Base-by-base conservation (phyloP, 441 rosid species). In the Daphne laureola region DNA sequence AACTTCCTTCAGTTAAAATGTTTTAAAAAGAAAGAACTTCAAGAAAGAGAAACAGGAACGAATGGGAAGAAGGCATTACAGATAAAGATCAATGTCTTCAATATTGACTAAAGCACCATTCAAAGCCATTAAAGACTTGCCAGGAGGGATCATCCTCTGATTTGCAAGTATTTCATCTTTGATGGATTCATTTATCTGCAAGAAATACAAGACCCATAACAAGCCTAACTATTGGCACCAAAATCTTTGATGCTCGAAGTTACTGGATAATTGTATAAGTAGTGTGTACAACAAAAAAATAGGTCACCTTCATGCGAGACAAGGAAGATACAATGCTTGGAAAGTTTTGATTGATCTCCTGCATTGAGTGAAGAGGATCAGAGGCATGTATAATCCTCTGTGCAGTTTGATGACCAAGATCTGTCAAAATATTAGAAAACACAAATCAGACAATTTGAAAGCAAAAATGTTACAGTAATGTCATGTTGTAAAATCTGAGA, bases 341-440 rank as follows among this genome's bases (percentile, higher is more conserved):
- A 75, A 94, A 94, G 70, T 94, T 94, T 74, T 90, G 98, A 76
- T 75, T 94, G 67, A 94, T 90, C 77, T 94, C 98, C 68, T 83
- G 95, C 98, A 94, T 94, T 55, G 95, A 80, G 65, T 88, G 99
- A 66, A 88, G 63, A 65, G 99, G 96, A 72, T 94, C 96, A 53
- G 95, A 86, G 60, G 97, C 94, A 54, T 83, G 98, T 58, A 90
- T 90, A 65, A 94, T 94, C 73, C 98, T 83, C 78, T 90, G 98
- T 17, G 96, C 96, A 43, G 99, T 94, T 76, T 94, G 99, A 82
- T 90, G 98, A 57, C 99, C 99, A 64, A 94, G 68, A 83, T 94
- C 99, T 94, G 92, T 70, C 41, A 18, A 51, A 68, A 52, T 43
- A 63, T 15, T 53, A 46, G 43, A 45, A 61, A 35, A 51, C 54